Conservation (phyloP, 108 stramenopile species). For the Chaetoceros muelleri region DNA sequence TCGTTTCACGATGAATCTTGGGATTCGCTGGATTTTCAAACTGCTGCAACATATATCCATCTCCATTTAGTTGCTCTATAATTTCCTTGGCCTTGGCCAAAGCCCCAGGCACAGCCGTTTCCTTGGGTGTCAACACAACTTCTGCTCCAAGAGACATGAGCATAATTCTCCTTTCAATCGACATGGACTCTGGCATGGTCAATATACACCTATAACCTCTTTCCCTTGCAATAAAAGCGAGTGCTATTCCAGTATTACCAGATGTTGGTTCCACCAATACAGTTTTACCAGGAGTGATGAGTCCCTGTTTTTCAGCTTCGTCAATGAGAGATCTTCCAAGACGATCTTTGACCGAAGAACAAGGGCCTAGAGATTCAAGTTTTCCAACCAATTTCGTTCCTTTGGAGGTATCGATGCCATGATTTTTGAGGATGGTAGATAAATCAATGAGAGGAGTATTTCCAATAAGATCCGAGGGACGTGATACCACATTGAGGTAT, state of each 20-base stretch:
- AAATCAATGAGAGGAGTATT: slow-evolving; percentile 54
- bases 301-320: slow-evolving; percentile 56
- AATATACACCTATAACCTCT: slow-evolving; percentile 73
- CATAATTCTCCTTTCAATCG: slow-evolving; percentile 59
- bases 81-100: slow-evolving; percentile 64
- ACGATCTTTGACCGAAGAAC: slow-evolving; percentile 68
- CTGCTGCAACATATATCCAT: slow-evolving; percentile 56
- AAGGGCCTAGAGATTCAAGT: slow-evolving; percentile 61
- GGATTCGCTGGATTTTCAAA: slow-evolving; percentile 73
- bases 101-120: slow-evolving; percentile 53
- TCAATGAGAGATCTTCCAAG: slow-evolving; percentile 60
- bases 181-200: slow-evolving; percentile 89
- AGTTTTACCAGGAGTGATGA: slow-evolving; percentile 58
- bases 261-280: slow-evolving; percentile 62
- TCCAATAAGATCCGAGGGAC: slow-evolving; percentile 51
- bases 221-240: slow-evolving; percentile 79
- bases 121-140: slow-evolving; percentile 66
- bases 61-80: slow-evolving; percentile 40
- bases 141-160: slow-evolving; percentile 46
- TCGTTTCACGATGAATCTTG: slow-evolving; percentile 59
- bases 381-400: slow-evolving; percentile 48
- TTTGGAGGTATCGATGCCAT: slow-evolving; percentile 25
- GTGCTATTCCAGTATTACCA: slow-evolving; percentile 91
- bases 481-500: slow-evolving; percentile 14
- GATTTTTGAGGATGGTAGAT: slow-evolving; percentile 9